These are phyloP conservation scores for Cladophialophora immunda DNA, from an alignment of 2,329 filamentous ascomycete genomes.

Conservation along the genomic window DNA sequence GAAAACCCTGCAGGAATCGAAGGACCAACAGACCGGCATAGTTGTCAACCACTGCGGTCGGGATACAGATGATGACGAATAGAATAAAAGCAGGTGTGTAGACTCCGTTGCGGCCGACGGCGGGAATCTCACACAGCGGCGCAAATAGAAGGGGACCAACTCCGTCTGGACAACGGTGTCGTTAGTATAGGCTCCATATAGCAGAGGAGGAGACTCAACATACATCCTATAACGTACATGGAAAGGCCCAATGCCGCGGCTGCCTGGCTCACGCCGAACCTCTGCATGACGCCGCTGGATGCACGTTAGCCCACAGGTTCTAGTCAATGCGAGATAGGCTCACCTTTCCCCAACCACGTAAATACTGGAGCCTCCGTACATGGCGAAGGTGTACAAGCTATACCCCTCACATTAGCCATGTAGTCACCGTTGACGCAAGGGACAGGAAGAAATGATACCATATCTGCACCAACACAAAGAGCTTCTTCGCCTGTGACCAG, in stretches of 20 bases:
- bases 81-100: slow-evolving; percentile 74
- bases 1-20: slow-evolving; percentile 71
- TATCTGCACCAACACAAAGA: slow-evolving; percentile 36
- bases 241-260: slow-evolving; percentile 35
- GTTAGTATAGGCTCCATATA: background rate
- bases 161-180: slow-evolving; percentile 21
- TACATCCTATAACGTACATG: slow-evolving; percentile 50
- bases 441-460: slow-evolving; percentile 14
- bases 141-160: slow-evolving; percentile 56
- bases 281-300: slow-evolving; percentile 28
- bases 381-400: slow-evolving; percentile 37
- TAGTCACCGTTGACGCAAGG: background rate
- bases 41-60: slow-evolving; percentile 69
- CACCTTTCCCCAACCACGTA: slow-evolving; percentile 38
- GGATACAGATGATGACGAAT: slow-evolving; percentile 73
- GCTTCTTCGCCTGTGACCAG: slow-evolving; percentile 39
- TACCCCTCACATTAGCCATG: background rate
- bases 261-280: slow-evolving; percentile 27
- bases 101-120: slow-evolving; percentile 71
- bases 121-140: slow-evolving; percentile 71
- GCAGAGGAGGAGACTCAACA: slow-evolving; percentile 41
- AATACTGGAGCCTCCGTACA: slow-evolving; percentile 39
- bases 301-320: slow-evolving; percentile 3
- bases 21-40: slow-evolving; percentile 70
- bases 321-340: background rate